Evolutionary conservation across 2,329 filamentous ascomycete genomes (phyloP).

Genomic region (Cordyceps fumosorosea): DNA sequence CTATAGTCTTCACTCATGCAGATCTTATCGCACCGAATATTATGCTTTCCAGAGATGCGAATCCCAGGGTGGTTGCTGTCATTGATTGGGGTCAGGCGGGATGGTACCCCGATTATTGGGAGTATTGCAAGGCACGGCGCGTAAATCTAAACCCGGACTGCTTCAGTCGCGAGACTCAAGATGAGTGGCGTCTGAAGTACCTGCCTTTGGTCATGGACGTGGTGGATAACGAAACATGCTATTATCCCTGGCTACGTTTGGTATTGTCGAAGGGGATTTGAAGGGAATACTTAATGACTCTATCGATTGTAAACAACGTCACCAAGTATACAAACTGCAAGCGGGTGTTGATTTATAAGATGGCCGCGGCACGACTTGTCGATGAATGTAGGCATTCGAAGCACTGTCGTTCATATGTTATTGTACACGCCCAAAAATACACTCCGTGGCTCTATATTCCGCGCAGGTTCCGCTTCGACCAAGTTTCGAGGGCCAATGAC

Average conservation of each 20-base stretch:
- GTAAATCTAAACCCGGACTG: constrained; percentile 18
- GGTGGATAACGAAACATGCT: constrained; percentile 25
- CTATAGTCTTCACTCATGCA: constrained; percentile 20
- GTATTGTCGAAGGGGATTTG: neutral
- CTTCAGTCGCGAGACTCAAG: constrained; percentile 19
- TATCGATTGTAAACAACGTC: too few relatives aligned
- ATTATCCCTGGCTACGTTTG: constrained; percentile 27
- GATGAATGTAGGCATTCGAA: too few relatives aligned
- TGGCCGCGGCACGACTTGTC: too few relatives aligned
- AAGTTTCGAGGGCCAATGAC: too few relatives aligned
- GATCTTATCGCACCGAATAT: constrained; percentile 23
- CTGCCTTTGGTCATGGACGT: constrained; percentile 25
- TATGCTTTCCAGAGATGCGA: constrained; percentile 16
- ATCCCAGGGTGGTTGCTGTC: constrained; percentile 18
- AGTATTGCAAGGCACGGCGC: constrained; percentile 17
- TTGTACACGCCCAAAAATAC: too few relatives aligned
- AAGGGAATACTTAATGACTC: too few relatives aligned
- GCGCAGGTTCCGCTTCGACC: too few relatives aligned
- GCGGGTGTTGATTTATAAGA: too few relatives aligned
- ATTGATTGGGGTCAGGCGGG: constrained; percentile 27
- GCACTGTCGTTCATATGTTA: too few relatives aligned
- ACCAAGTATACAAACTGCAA: too few relatives aligned
- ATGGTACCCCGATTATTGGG: constrained; percentile 29
- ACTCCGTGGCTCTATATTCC: too few relatives aligned
- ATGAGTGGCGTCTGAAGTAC: constrained; percentile 26